Evolutionary conservation across 495 filamentous ascomycete genomes (phyloP), one percentile per base, ranked within the genome.

Genomic region (Acidomyces sp.): DNA sequence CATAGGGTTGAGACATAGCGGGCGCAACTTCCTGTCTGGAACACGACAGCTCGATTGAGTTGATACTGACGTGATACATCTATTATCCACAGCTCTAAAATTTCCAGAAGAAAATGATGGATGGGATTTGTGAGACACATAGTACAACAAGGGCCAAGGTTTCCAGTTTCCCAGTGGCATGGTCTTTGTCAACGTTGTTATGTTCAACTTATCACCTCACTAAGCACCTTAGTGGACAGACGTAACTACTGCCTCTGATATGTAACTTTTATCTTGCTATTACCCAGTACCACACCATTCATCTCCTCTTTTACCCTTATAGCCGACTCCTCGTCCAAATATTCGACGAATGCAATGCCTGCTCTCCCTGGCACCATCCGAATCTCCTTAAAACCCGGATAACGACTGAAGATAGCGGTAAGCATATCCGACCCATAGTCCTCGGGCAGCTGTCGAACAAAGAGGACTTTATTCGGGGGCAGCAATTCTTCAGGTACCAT

Each of bases 401-500:
- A 99, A 25, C 78, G 76, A 27, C 75, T 75, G 65, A 95, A 99
- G 41, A 95, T 74, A 18, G 69, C 71, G 0, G 74, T 77, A 29
- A 97, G 77, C 27, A 65, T 71, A 37, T 90, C 86, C 56, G 80
- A 74, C 60, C 78, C 80, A 51, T 80, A 82, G 41, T 85, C 81
- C 48, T 92, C 85, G 12, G 92, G 88, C 33, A 99, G 55, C 52
- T 94, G 85, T 61, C 87, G 85, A 37, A 96, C 66, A 69, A 96
- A 93, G n/a, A 99, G 71, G 45, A 85, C 90, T 63, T 92, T 93
- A 71, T 96, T 99, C 32, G 92, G 88, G 2, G 86, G 90, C 0
- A 96, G 74, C 57, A 92, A 96, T 62, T 99, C 90, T 71, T 95
- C 92, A 2, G 90, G 90, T 12, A 96, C 75, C 34, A 92, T 80